Conservation (phyloP, 192 early-diverging fungal species). For the Helicostylum pulchrum region DNA sequence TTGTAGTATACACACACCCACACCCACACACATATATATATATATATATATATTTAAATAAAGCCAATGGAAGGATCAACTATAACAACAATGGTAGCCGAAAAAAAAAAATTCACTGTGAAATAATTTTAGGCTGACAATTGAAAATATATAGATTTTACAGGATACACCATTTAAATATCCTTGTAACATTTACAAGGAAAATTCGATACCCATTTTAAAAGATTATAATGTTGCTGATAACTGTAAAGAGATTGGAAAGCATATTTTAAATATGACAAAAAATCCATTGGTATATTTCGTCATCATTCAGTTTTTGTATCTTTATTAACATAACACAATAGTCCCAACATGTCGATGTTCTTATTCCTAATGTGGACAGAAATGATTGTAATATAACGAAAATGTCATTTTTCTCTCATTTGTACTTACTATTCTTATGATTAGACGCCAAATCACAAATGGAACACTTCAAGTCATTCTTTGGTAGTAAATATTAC, state of each 20-base stretch:
- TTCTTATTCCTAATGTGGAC: slow-evolving; percentile 2
- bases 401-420: neutral
- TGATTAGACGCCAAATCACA: neutral
- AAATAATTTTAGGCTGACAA: too few species aligned
- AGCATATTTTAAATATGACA: slow-evolving; percentile 5
- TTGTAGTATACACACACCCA: neutral
- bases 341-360: slow-evolving; percentile 16
- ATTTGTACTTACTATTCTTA: neutral
- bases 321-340: neutral
- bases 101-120: too few species aligned
- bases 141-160: neutral
- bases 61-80: too few species aligned
- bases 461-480: slow-evolving; percentile 3
- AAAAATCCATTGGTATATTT: slow-evolving; percentile 9
- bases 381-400: neutral
- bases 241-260: slow-evolving; percentile 12
- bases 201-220: slow-evolving; percentile 8
- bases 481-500: neutral
- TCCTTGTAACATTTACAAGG: slow-evolving; percentile 7
- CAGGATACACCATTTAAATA: slow-evolving; percentile 4
- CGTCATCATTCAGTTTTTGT: neutral
- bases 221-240: slow-evolving; percentile 5
- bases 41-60: too few species aligned
- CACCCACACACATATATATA: too few species aligned
- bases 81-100: too few species aligned